A percentile compares a stretch with the other conserved stretches of the same genome.
Conservation (phyloP, 163 green algal species). For the Coccomyxa subellipsoidea region DNA sequence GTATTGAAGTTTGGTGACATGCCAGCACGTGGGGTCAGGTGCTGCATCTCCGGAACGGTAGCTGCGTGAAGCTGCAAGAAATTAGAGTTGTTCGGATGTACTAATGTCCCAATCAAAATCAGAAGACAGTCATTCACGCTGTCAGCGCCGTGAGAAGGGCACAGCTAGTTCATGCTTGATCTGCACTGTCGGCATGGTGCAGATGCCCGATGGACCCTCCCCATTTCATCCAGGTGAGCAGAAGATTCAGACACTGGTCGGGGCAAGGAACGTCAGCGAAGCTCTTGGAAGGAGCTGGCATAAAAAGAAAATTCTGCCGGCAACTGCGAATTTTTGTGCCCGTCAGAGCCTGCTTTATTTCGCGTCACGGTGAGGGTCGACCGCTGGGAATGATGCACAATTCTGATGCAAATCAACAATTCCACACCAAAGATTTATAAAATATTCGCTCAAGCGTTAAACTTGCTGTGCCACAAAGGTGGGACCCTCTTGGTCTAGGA, state of each 20-base stretch:
- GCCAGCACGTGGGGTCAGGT: neutral
- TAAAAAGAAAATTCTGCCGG: neutral
- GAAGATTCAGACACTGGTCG: neutral
- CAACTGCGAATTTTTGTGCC: neutral
- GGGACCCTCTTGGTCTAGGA: too few relatives aligned
- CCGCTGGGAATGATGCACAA: too few relatives aligned
- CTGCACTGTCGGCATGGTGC: too few relatives aligned
- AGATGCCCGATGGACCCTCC: neutral
- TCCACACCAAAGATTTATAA: too few relatives aligned
- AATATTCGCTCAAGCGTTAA: too few relatives aligned
- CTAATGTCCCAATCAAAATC: neutral
- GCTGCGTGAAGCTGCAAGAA: neutral
- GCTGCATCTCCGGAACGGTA: too few relatives aligned
- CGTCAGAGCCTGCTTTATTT: neutral
- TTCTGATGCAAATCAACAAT: too few relatives aligned
- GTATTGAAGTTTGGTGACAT: neutral
- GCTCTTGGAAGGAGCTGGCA: neutral
- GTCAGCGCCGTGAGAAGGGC: too few relatives aligned
- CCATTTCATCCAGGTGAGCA: neutral
- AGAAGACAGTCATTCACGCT: neutral
- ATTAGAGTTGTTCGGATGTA: too few relatives aligned
- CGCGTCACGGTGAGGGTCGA: neutral
- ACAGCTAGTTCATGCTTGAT: too few relatives aligned
- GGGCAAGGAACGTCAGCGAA: neutral
- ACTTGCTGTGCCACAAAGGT: too few relatives aligned